Base-by-base conservation (phyloP, 805 yeast species). In the Wickerhamomyces queroliae region DNA sequence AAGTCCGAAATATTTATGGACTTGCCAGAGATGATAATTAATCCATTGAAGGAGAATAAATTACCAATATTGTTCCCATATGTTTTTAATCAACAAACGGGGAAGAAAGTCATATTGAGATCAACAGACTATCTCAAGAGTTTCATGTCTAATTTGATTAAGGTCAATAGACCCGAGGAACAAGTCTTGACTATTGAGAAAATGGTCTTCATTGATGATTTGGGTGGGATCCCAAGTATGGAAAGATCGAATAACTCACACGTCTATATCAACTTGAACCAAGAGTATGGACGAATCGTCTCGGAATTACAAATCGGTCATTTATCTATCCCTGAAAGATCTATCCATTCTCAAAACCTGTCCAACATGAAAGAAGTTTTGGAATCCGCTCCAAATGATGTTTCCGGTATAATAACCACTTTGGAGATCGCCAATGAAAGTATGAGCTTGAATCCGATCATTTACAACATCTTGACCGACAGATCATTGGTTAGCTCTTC, bases 401-500 rank as follows among this genome's bases (percentile, higher is more conserved):
- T 90, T 1, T 80, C 95, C 0, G 99, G 96, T 0, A 66, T 93
- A 3, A 83, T 93, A 25, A 91, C 98, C 0, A 87, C 97, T 0
- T 85, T 95, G 0, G 60, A 67, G 9, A 77, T 87, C 18, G 91
- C 95, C 21, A 78, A 85, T 7, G 56, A 59, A 29, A 53, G 55
- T 15, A 42, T 61, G 5, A 59, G 58, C 11, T 71, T 74, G 43
- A 93, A 93, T 57, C 99, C 99, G 2, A 73, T 93, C 31, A 78
- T 93, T 13, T 87, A 90, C 60, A 93, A 93, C 56, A 74, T 93
- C 13, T 68, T 93, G 28, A 93, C 99, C 0, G 98, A 93, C 57
- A 68, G 98, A 38, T 88, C 98, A 1, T 71, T 87, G 9, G 80
- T 91, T 17, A 88, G 96, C 1, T 87, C 96, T 0, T 90, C 98